Percentiles rank a stretch among this genome's conserved stretches.
Evolutionary conservation across 306 rosid genomes (phyloP).

Genomic region (Vigna angularis): DNA sequence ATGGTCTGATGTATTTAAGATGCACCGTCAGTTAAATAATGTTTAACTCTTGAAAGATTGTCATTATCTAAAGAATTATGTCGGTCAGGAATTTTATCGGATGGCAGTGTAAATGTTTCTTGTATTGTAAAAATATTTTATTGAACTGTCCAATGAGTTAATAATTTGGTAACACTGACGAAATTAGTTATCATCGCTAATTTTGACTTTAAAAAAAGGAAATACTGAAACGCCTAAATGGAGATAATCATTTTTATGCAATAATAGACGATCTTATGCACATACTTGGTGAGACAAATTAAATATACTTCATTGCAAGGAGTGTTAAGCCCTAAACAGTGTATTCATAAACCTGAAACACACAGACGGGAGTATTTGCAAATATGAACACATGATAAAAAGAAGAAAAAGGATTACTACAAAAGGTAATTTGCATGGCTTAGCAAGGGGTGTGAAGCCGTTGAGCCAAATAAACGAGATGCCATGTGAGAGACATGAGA

Average conservation of each 20-base stretch:
- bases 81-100: background rate
- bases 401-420: background rate
- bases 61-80: background rate
- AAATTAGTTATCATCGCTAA: too few species aligned
- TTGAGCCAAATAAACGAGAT: slow-evolving; percentile 66
- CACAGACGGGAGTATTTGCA: background rate
- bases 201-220: too few species aligned
- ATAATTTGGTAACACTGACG: too few species aligned
- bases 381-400: slow-evolving; percentile 25
- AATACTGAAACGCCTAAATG: too few species aligned
- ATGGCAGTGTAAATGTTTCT: background rate
- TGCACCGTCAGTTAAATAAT: background rate
- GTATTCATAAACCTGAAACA: background rate
- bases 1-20: background rate
- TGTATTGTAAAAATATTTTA: background rate
- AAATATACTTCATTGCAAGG: background rate
- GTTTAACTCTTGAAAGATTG: background rate
- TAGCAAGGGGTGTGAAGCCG: slow-evolving; percentile 34
- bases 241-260: too few species aligned
- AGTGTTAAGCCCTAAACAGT: background rate
- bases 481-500: slow-evolving; percentile 76
- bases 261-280: too few species aligned
- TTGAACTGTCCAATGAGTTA: too few species aligned
- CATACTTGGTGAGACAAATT: background rate
- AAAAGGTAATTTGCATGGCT: background rate